Evolutionary conservation across 768 basidiomycete species (phyloP).

Genomic region (Trametes maxima): DNA sequence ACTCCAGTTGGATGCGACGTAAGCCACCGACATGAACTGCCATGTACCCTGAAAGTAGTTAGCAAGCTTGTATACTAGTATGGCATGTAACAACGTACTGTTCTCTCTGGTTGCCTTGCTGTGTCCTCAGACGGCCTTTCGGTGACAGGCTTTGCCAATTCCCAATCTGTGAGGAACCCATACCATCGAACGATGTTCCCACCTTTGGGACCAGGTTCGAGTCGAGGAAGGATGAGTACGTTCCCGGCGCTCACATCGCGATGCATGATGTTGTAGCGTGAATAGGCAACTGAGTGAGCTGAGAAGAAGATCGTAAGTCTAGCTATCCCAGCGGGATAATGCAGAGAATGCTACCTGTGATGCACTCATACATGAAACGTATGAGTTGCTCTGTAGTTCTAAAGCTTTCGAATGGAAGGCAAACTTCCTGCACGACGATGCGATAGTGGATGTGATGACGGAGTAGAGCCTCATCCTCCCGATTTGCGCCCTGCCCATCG

Average conservation of each 20-base stretch:
- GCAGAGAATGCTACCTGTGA: not conserved
- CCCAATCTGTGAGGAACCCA: not conserved
- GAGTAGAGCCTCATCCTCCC: not conserved
- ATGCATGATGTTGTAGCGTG: not conserved
- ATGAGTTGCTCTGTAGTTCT: not conserved
- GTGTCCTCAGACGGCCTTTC: not conserved
- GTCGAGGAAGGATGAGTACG: constrained; percentile 1
- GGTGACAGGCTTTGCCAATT: not conserved
- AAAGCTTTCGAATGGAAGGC: not conserved
- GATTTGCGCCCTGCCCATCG: not conserved
- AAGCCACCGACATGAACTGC: not conserved
- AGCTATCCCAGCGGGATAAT: not conserved
- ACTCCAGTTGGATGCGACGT: not conserved
- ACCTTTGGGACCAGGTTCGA: too few relatives aligned
- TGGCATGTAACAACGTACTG: not conserved
- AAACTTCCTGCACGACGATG: constrained; percentile 14
- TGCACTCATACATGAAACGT: not conserved
- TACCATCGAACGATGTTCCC: not conserved
- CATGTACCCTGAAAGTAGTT: not conserved
- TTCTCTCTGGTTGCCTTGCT: not conserved
- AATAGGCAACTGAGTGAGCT: not conserved
- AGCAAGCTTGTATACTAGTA: too few relatives aligned
- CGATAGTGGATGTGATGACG: constrained; percentile 14
- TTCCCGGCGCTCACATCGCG: constrained; percentile 13
- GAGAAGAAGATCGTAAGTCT: not conserved